Base-by-base conservation (phyloP, 768 basidiomycete genomes). In the Lactarius psammicola region DNA sequence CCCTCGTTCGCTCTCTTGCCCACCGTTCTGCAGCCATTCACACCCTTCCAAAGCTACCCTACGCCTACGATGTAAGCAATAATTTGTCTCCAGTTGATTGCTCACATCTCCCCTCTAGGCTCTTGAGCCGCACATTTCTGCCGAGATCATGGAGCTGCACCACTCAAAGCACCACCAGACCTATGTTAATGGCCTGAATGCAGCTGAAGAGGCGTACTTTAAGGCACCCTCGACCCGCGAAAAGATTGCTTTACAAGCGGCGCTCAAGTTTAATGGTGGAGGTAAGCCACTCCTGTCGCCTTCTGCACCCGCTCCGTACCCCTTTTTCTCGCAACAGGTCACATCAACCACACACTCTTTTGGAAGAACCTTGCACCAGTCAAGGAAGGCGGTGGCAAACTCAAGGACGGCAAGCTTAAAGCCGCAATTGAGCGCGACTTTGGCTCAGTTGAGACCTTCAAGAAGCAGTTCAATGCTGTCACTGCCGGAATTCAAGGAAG, bases 261-360 rank as follows among this genome's bases (percentile, higher is more conserved):
- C 96, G 10, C 80, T 99, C 74, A 98, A 94, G 79, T 99, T 98
- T 79, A 96, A 97, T 76, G 95, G 95, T n/a, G 95, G 95, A 73
- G 93, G 94, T 85, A 59, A 26, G 23, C 20, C 40, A 8, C 38
- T 18, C 81, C 71, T 3, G 15, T 10, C 10, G 7, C 30, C 13
- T 31, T 36, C 34, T 4, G n/a, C n/a, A n/a, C n/a, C n/a, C n/a
- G n/a, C n/a, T n/a, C n/a, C n/a, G n/a, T n/a, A n/a, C 13, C 54
- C 17, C 54, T 36, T 30, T 18, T 23, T 55, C 28, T 17, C 51
- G 23, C 8, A 4, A 17, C 63, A 90, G 92, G 93, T 3, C 94
- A 95, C 74, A 93, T 95, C 75, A 97, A 97, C 78, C 95, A 96
- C 77, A 86, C 94, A 17, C 81, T 98, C 38, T 99, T 99, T 83